Conservation (phyloP, 1,139 yeast genomes). For the Blastobotrys malaysiensis region DNA sequence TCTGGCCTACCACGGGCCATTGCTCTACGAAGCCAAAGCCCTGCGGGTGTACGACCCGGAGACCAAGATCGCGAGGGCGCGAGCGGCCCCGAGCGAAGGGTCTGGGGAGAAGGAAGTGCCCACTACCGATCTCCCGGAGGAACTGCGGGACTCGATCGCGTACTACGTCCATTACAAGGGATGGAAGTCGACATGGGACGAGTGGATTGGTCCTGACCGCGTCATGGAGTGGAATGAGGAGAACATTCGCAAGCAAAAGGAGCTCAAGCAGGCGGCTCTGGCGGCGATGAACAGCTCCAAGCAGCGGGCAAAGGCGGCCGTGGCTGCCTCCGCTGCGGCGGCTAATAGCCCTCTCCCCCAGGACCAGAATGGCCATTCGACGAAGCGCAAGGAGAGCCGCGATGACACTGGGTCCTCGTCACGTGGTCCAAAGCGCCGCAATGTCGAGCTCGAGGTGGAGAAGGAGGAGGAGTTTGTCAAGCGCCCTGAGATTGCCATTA, state of each 20-base stretch:
- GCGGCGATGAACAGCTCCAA: slow-evolving; percentile 29
- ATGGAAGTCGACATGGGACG: slow-evolving; percentile 96
- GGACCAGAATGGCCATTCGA: background rate
- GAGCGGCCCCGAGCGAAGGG: slow-evolving; percentile 36
- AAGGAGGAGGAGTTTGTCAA: slow-evolving; percentile 37
- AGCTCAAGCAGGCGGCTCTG: slow-evolving; percentile 49
- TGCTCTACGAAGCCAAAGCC: slow-evolving; percentile 84
- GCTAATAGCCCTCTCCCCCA: background rate
- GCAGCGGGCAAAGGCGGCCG: background rate
- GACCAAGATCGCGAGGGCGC: slow-evolving; percentile 33
- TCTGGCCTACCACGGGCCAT: slow-evolving; percentile 86
- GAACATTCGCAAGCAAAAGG: slow-evolving; percentile 59
- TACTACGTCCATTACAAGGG: slow-evolving; percentile 88
- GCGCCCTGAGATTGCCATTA: slow-evolving; percentile 48
- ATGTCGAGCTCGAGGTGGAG: slow-evolving; percentile 33
- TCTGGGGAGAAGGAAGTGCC: slow-evolving; percentile 25
- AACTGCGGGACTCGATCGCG: slow-evolving; percentile 37
- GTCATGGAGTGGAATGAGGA: slow-evolving; percentile 66
- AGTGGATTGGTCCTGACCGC: slow-evolving; percentile 78
- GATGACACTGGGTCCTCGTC: slow-evolving; percentile 1
- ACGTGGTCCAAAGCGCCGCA: slow-evolving; percentile 3
- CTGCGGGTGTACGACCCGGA: slow-evolving; percentile 57
- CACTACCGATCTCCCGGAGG: slow-evolving; percentile 41
- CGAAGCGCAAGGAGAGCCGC: slow-evolving; percentile 11
- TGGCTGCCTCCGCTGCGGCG: background rate